Base-by-base conservation (phyloP, 331 rosid genomes). In the Quercus tomentella region DNA sequence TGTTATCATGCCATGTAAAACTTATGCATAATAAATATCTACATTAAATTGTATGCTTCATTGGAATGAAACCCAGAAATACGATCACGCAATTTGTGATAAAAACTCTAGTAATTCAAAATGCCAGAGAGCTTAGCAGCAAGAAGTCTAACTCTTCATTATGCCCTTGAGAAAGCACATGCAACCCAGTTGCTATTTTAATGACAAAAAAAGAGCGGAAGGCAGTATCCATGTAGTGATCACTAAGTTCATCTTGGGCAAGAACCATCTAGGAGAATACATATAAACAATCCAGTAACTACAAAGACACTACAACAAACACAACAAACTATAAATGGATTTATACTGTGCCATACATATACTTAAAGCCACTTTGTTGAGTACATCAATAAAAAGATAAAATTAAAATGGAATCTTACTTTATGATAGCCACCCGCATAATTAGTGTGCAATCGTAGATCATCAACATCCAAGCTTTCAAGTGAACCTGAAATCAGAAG, bases 401-500 rank as follows among this genome's bases (percentile, higher is more conserved):
- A 41, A 41, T 41, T 9, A 21, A 75, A 31, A 56, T 78, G 76
- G 23, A 2, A 84, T 75, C 97, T 84, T 89, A 95, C 99, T 56
- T 87, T 86, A 74, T 93, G 90, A 80, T 93, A 95, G 79, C 96
- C 97, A 74, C 99, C 97, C 1, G 90, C 92, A 57, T 93, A 95
- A 76, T 92, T 95, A 8, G 97, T 91, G 81, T 95, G 76, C 70
- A 37, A 70, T 78, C 99, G 90, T 81, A 95, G 83, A 83, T 95
- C 98, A 81, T 93, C 98, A 78, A 95, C 88, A 87, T 95, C 99
- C 90, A 95, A 87, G 93, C 98, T 90, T 76, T 93, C 97, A 62
- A 93, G 96, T 81, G 99, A 95, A 79, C 99, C 98, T 80, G 99
- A 91, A 84, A 95, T 95, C 85, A 95, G 86, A 83, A 93, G 98